Base-by-base conservation (phyloP, 768 basidiomycete genomes). In the Cystofilobasidium capitatum region DNA sequence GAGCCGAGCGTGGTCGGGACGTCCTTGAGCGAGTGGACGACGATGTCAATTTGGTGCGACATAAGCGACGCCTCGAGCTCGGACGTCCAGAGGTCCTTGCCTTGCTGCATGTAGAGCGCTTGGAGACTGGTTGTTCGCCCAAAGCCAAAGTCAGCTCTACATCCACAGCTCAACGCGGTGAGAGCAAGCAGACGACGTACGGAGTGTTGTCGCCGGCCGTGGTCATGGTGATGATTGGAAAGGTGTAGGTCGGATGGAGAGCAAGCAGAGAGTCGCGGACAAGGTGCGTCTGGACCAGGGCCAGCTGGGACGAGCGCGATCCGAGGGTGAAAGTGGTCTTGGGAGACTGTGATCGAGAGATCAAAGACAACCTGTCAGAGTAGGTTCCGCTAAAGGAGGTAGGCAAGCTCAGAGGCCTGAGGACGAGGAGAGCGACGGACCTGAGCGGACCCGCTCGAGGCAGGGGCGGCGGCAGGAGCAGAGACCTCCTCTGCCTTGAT, bases 11-110 rank as follows among this genome's bases (percentile, higher is more conserved):
- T 80, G 1, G 94, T 98, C 4, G 94, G 94, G 37, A 97, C 84
- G 76, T 98, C 96, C 77, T 99, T 99, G 72, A 90, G 80, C 40
- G 83, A 85, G 78, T 99, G 94, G 24, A 98, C 85, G 72, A 99
- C 84, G 82, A 97, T 85, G 76, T 99, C 96, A 58, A 93, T 87
- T 16, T 81, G 79, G 36, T 82, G 79, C 51, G 85, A 81, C 64
- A 84, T 81, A 69, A 99, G 79, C 51, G 85, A 86, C 24, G 88
- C 87, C 75, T 99, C 96, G 63, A 99, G 85, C 72, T 97, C 94
- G 72, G 91, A 89, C 42, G 96, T 99, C 96, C 96, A 99, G 35
- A 97, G 78, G 0, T 88, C 77, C 73, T 78, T 76, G 26, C 72
- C 73, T 31, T 49, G 45, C 17, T 58, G 61, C 12, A 64, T 44